These are phyloP conservation scores for Colletotrichum spinosum DNA, from an alignment of 2,329 filamentous ascomycete genomes.

Conservation along the genomic window DNA sequence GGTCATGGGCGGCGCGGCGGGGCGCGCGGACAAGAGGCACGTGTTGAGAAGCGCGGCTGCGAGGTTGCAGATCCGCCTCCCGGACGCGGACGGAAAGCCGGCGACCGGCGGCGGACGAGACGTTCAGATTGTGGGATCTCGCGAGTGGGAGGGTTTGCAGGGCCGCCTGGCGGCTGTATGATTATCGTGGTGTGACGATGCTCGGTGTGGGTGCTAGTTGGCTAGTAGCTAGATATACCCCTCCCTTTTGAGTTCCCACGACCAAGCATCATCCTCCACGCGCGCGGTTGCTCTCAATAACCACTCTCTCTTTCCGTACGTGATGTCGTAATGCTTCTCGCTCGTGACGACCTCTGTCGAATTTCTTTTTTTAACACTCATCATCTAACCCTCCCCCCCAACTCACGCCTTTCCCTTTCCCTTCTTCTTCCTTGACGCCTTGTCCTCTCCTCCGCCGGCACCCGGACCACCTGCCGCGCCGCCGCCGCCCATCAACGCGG, in stretches of 20 bases:
- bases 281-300: background rate
- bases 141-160: constrained; percentile 67
- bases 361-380: too few species aligned
- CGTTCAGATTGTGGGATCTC: constrained; percentile 64
- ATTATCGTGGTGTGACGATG: constrained; percentile 23
- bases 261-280: constrained; percentile 1
- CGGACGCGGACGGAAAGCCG: constrained; percentile 55
- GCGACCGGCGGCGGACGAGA: constrained; percentile 50
- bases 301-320: background rate
- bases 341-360: constrained; percentile 3
- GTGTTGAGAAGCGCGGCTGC: constrained; percentile 54
- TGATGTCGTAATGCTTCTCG: constrained; percentile 16
- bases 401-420: constrained; percentile 57
- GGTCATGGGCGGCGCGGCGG: constrained; percentile 43
- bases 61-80: constrained; percentile 63
- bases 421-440: constrained; percentile 63
- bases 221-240: constrained; percentile 31
- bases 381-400: background rate
- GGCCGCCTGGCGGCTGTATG: constrained; percentile 51
- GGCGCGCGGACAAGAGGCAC: constrained; percentile 42
- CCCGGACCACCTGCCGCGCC: constrained; percentile 32
- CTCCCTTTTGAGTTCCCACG: constrained; percentile 10
- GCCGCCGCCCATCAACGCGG: constrained; percentile 54
- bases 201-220: constrained; percentile 14
- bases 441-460: constrained; percentile 46